These are phyloP conservation scores for Cladophialophora exuberans DNA, from an alignment of 2,329 filamentous ascomycete genomes.

Conservation along the genomic window DNA sequence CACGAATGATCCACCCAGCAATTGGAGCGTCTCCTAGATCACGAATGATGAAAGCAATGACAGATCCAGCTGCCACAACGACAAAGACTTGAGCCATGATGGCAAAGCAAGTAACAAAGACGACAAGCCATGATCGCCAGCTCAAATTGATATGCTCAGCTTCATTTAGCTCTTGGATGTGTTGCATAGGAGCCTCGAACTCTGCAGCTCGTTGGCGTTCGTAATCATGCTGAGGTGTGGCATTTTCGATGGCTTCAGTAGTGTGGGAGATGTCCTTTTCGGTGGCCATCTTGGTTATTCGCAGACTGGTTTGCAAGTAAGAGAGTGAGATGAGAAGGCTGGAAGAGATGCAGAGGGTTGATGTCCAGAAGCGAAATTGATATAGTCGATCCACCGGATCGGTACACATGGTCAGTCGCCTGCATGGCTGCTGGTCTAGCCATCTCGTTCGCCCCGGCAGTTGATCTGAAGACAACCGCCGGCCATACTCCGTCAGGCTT, in stretches of 20 bases:
- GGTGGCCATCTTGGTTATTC: constrained; percentile 15
- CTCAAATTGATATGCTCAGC: constrained; percentile 52
- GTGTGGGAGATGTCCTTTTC: constrained; percentile 23
- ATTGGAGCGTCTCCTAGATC: constrained; percentile 56
- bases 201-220: constrained; percentile 22
- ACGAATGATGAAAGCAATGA: constrained; percentile 60
- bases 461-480: constrained; percentile 17
- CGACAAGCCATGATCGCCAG: constrained; percentile 59
- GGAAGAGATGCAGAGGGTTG: background rate
- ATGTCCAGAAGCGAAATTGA: background rate
- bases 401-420: background rate
- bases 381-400: constrained; percentile 10
- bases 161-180: constrained; percentile 26
- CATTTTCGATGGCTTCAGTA: constrained; percentile 25
- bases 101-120: constrained; percentile 56
- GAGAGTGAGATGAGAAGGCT: background rate
- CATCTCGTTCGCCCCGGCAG: constrained; percentile 21
- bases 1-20: constrained; percentile 60
- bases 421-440: background rate
- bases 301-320: background rate
- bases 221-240: background rate
- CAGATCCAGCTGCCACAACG: constrained; percentile 58
- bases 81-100: constrained; percentile 61
- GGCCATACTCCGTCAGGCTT: constrained; percentile 8
- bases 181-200: constrained; percentile 27